These are phyloP conservation scores for Fraxinus xanthoxyloides DNA, from an alignment of 305 asterid genomes.

Conservation along the genomic window DNA sequence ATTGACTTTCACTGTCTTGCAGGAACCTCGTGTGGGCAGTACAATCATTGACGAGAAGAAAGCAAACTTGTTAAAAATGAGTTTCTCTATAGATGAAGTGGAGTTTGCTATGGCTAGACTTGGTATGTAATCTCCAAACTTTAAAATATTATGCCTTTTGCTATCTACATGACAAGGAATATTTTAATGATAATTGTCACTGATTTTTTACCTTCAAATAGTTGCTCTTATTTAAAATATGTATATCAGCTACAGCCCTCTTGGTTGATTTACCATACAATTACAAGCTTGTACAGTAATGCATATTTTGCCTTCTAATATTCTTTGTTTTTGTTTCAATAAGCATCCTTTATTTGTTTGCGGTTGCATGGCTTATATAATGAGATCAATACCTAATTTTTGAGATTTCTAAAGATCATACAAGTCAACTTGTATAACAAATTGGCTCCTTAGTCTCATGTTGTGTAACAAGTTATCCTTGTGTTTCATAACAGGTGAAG, in stretches of 20 bases:
- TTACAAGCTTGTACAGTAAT: neutral
- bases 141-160: neutral
- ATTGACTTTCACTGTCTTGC: conserved; percentile 31
- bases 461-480: conserved; percentile 21
- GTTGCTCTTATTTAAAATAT: neutral
- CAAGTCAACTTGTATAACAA: neutral
- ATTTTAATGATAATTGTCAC: neutral
- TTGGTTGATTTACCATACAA: neutral
- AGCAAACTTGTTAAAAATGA: conserved; percentile 65
- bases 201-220: neutral
- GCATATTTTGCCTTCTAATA: neutral
- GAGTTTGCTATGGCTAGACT: conserved; percentile 69
- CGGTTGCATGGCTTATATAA: conserved; percentile 9
- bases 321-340: conserved; percentile 2
- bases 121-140: conserved; percentile 50
- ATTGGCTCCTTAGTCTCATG: neutral
- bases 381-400: conserved; percentile 10
- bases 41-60: conserved; percentile 50
- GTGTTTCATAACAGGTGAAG: conserved; percentile 51
- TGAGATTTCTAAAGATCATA: neutral
- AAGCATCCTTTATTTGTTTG: conserved; percentile 3
- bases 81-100: conserved; percentile 70
- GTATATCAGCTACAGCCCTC: neutral
- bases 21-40: conserved; percentile 59
- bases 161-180: neutral